Evolutionary conservation across 2,329 filamentous ascomycete species (phyloP).

Genomic region (Geoglossum cookeanum): DNA sequence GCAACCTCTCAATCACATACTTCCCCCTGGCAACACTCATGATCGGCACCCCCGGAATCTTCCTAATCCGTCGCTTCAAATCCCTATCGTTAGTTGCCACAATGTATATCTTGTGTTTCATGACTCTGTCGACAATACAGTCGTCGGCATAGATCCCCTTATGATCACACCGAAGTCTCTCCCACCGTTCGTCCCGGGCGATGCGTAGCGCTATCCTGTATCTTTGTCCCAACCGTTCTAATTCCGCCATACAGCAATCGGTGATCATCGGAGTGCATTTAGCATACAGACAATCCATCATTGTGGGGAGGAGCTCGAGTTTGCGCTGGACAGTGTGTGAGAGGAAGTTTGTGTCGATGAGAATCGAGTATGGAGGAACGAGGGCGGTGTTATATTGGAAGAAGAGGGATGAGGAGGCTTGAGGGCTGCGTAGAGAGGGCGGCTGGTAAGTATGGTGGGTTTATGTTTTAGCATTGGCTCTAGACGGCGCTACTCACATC

Average conservation of each 20-base stretch:
- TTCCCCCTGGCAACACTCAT: slow-evolving; percentile 75
- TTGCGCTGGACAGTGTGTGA: slow-evolving; percentile 83
- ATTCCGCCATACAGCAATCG: slow-evolving; percentile 60
- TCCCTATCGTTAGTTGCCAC: slow-evolving; percentile 55
- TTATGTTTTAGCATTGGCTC: background rate
- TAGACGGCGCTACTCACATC: slow-evolving; percentile 31
- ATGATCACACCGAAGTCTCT: slow-evolving; percentile 73
- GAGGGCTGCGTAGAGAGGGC: slow-evolving; percentile 30
- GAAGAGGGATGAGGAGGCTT: slow-evolving; percentile 70
- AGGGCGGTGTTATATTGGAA: slow-evolving; percentile 78
- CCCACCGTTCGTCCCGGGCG: slow-evolving; percentile 76
- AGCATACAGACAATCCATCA: slow-evolving; percentile 89
- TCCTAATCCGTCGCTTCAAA: slow-evolving; percentile 64
- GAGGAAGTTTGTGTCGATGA: slow-evolving; percentile 81
- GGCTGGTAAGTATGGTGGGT: slow-evolving; percentile 1
- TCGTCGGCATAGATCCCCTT: slow-evolving; percentile 79
- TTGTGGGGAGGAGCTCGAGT: slow-evolving; percentile 64
- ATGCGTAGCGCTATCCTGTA: slow-evolving; percentile 75
- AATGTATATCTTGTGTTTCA: slow-evolving; percentile 59
- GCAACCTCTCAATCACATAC: slow-evolving; percentile 83
- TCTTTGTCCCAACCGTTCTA: slow-evolving; percentile 77
- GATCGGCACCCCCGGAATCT: slow-evolving; percentile 58
- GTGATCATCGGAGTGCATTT: slow-evolving; percentile 83
- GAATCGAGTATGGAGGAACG: slow-evolving; percentile 61
- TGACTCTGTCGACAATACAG: slow-evolving; percentile 55